Conservation (phyloP, 495 filamentous ascomycete genomes). For the Pseudoneurospora amorphoporcata region DNA sequence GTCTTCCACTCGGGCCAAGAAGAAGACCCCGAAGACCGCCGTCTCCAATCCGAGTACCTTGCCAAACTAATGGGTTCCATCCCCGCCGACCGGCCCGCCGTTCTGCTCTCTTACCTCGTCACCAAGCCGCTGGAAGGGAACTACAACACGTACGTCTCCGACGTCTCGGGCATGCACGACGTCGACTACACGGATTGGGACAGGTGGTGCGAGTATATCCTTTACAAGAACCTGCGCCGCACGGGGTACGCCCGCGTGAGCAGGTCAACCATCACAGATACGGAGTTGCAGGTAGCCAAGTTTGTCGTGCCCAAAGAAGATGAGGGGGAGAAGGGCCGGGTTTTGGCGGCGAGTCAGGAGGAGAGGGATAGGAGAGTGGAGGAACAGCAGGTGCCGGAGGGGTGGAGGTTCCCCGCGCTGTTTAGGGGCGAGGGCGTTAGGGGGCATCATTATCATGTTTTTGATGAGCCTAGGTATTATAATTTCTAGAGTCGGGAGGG, state of each 20-base stretch:
- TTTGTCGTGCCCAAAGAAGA: constrained; percentile 72
- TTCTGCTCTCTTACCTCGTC: constrained; percentile 87
- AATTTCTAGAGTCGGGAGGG: constrained; percentile 9
- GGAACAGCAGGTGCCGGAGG: constrained; percentile 59
- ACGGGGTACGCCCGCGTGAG: constrained; percentile 87
- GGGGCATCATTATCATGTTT: constrained; percentile 92
- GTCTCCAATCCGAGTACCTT: constrained; percentile 79
- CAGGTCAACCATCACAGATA: constrained; percentile 88
- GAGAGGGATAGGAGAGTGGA: constrained; percentile 35
- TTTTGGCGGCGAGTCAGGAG: constrained; percentile 19
- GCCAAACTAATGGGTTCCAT: constrained; percentile 79
- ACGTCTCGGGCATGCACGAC: constrained; percentile 83
- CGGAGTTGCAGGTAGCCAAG: constrained; percentile 94
- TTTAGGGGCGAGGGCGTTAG: constrained; percentile 82
- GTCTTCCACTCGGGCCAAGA: constrained; percentile 99
- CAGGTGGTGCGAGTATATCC: constrained; percentile 97
- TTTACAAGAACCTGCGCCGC: constrained; percentile 82
- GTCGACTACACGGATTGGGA: constrained; percentile 94
- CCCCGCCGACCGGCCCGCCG: constrained; percentile 53
- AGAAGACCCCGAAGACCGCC: constrained; percentile 89
- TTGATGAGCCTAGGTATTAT: constrained; percentile 80
- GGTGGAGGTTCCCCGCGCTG: constrained; percentile 73
- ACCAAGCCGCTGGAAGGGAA: constrained; percentile 85
- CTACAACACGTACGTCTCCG: constrained; percentile 92
- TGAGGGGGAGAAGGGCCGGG: constrained; percentile 46